phyloP scores from a whole-genome alignment of 371 early-diverging fungal species.

The Lichtheimia ornata region DNA sequence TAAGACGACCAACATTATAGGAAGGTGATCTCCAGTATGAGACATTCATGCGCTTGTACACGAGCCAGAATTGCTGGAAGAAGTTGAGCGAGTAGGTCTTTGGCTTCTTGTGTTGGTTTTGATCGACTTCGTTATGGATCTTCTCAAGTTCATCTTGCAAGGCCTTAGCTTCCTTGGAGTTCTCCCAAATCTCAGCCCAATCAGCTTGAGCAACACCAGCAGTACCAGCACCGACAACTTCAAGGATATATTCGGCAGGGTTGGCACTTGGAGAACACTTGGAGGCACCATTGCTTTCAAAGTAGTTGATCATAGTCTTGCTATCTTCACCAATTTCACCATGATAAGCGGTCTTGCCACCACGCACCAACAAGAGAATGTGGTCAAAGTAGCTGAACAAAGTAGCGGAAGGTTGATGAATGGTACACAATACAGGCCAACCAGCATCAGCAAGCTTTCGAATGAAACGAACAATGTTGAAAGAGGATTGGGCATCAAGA shows the following conservation, averaged over 20 bases:
- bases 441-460: slow-evolving; percentile 72
- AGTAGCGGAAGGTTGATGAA: slow-evolving; percentile 85
- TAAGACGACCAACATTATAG: slow-evolving; percentile 69
- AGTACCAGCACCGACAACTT: slow-evolving; percentile 65
- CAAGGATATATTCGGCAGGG: slow-evolving; percentile 75
- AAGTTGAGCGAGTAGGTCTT: slow-evolving; percentile 36
- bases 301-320: slow-evolving; percentile 58
- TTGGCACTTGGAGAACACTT: slow-evolving; percentile 61
- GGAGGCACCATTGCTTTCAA: slow-evolving; percentile 65
- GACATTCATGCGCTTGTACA: slow-evolving; percentile 63
- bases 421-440: slow-evolving; percentile 77
- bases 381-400: slow-evolving; percentile 85
- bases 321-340: slow-evolving; percentile 71
- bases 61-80: slow-evolving; percentile 54
- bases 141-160: slow-evolving; percentile 40
- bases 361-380: slow-evolving; percentile 75
- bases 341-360: slow-evolving; percentile 80
- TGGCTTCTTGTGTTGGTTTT: slow-evolving; percentile 12
- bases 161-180: slow-evolving; percentile 46
- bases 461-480: slow-evolving; percentile 75
- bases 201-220: slow-evolving; percentile 58
- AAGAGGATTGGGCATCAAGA: slow-evolving; percentile 66
- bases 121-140: slow-evolving; percentile 25
- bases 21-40: slow-evolving; percentile 69
- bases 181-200: slow-evolving; percentile 66